Evolutionary conservation across 768 basidiomycete species (phyloP).

Genomic region (Xerocomellus chrysenteron): DNA sequence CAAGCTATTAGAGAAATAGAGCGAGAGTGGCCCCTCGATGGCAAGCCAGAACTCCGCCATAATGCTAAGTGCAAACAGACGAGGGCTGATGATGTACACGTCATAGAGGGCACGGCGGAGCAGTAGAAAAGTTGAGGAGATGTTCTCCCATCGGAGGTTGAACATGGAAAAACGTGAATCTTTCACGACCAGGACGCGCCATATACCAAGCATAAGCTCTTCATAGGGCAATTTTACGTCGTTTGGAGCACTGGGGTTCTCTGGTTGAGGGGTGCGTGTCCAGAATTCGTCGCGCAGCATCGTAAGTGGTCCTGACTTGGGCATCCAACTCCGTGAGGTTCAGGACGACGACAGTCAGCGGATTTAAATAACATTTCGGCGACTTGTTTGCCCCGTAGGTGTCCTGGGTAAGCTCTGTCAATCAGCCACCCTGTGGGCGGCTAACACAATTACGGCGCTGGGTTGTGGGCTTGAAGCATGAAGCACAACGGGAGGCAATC

Average conservation of each 20-base stretch:
- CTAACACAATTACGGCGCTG: too few species aligned
- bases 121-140: neutral
- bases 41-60: constrained; percentile 18
- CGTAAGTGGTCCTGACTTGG: neutral
- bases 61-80: constrained; percentile 10
- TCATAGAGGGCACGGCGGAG: constrained; percentile 20
- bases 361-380: neutral
- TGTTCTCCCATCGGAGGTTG: constrained; percentile 6
- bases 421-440: too few species aligned
- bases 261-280: neutral
- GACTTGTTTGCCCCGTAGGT: too few species aligned
- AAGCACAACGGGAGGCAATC: too few species aligned
- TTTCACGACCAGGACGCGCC: constrained; percentile 23
- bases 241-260: neutral
- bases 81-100: constrained; percentile 24
- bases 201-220: constrained; percentile 23
- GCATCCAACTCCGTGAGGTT: neutral
- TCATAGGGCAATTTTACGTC: constrained; percentile 1
- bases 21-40: constrained; percentile 16
- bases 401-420: too few species aligned
- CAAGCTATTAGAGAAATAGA: constrained; percentile 24
- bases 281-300: neutral
- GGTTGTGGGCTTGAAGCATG: too few species aligned
- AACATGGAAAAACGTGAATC: constrained; percentile 5
- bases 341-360: neutral